phyloP scores from a whole-genome alignment of 2,329 filamentous ascomycete genomes.

The Trichoderma atroviride region DNA sequence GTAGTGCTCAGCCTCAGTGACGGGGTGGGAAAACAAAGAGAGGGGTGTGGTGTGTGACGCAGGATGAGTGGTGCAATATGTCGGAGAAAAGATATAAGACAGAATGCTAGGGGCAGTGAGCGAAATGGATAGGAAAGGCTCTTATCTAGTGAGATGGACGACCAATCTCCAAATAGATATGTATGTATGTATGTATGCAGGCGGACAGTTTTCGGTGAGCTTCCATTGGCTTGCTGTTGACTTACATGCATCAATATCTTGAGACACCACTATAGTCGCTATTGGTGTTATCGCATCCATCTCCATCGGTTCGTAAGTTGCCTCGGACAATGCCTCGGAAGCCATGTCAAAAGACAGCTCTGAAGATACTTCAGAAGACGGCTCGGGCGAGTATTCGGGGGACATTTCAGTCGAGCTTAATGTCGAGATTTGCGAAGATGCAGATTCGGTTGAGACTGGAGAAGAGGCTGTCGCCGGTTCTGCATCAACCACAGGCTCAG shows the following conservation, averaged over 20 bases:
- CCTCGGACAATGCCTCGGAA: neutral
- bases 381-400: neutral
- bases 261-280: neutral
- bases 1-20: neutral
- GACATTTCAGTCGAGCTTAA: neutral
- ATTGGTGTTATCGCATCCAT: neutral
- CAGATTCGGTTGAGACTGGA: neutral
- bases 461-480: neutral
- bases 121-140: too few species aligned
- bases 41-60: neutral
- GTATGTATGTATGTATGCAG: neutral
- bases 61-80: neutral
- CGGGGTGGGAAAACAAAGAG: neutral
- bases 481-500: neutral
- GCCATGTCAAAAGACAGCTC: neutral
- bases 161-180: neutral
- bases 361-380: neutral
- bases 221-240: neutral
- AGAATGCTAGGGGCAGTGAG: neutral
- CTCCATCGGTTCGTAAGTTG: neutral
- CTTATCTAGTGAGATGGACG: too few species aligned
- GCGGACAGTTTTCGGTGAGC: neutral
- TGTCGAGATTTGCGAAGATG: neutral
- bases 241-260: neutral
- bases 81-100: neutral